Conservation (phyloP, 352 stramenopile genomes). For the Phytophthora cryptogea region DNA sequence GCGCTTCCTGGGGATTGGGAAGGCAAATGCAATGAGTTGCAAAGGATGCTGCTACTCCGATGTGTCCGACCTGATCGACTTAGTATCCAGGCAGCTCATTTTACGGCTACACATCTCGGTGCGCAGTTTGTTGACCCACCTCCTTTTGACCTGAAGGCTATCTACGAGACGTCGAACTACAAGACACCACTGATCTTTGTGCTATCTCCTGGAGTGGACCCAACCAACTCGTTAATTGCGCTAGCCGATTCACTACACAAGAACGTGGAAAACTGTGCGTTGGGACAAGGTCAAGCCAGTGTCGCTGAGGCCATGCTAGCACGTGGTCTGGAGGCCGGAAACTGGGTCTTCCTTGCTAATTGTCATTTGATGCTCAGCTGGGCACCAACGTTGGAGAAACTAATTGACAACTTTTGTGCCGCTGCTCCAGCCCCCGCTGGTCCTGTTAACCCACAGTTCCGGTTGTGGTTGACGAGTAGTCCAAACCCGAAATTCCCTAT, state of each 20-base stretch:
- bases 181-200: slow-evolving; percentile 96
- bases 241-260: slow-evolving; percentile 82
- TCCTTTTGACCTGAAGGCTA: slow-evolving; percentile 91
- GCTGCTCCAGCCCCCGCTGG: slow-evolving; percentile 36
- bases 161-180: slow-evolving; percentile 88
- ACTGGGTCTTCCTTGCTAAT: slow-evolving; percentile 96
- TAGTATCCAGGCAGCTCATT: slow-evolving; percentile 91
- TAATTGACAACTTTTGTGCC: slow-evolving; percentile 90
- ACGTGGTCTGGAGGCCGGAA: slow-evolving; percentile 82
- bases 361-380: slow-evolving; percentile 97
- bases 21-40: slow-evolving; percentile 92
- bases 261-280: slow-evolving; percentile 91
- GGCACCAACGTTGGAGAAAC: slow-evolving; percentile 94
- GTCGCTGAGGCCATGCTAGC: slow-evolving; percentile 91
- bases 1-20: slow-evolving; percentile 93
- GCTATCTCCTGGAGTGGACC: slow-evolving; percentile 94
- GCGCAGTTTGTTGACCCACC: slow-evolving; percentile 93
- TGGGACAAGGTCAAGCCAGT: slow-evolving; percentile 94
- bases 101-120: slow-evolving; percentile 92
- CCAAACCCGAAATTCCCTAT: slow-evolving; percentile 96
- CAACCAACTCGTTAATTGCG: slow-evolving; percentile 91
- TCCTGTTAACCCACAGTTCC: slow-evolving; percentile 87
- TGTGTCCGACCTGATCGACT: slow-evolving; percentile 92
- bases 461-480: slow-evolving; percentile 93
- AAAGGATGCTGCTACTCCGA: slow-evolving; percentile 93